Conservation (phyloP, 306 rosid species). For the Prosopis cineraria region DNA sequence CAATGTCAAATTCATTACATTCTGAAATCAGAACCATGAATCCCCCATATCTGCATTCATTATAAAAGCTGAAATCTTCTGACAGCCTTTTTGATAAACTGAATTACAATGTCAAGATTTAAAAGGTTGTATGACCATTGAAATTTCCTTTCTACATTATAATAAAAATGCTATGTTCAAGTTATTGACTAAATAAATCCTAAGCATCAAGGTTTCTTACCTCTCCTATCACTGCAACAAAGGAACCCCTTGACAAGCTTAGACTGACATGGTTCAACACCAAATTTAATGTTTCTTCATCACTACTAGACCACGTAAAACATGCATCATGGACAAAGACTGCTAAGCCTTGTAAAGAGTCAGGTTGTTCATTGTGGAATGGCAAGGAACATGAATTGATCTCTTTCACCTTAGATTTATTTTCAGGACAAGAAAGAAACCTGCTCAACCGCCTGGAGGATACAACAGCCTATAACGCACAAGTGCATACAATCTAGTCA, state of each 20-base stretch:
- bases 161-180: conserved; percentile 18
- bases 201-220: conserved; percentile 45
- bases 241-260: conserved; percentile 68
- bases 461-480: conserved; percentile 64
- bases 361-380: conserved; percentile 44
- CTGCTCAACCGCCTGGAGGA: conserved; percentile 80
- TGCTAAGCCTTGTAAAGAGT: conserved; percentile 51
- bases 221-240: conserved; percentile 88
- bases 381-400: conserved; percentile 43
- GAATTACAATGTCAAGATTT: not conserved
- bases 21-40: conserved; percentile 25
- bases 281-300: conserved; percentile 55
- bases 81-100: not conserved
- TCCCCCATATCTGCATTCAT: conserved; percentile 10
- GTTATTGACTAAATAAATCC: conserved; percentile 16
- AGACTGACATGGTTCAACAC: conserved; percentile 66
- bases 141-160: conserved; percentile 2
- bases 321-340: conserved; percentile 62
- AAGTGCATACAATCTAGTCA: conserved; percentile 23
- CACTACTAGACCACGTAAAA: conserved; percentile 84
- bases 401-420: conserved; percentile 44
- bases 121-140: conserved; percentile 14
- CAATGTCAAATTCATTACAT: not conserved
- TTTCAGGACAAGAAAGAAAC: conserved; percentile 76
- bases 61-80: not conserved